These are phyloP conservation scores for Podaxis sp. DNA, from an alignment of 768 basidiomycete species.

Conservation along the genomic window DNA sequence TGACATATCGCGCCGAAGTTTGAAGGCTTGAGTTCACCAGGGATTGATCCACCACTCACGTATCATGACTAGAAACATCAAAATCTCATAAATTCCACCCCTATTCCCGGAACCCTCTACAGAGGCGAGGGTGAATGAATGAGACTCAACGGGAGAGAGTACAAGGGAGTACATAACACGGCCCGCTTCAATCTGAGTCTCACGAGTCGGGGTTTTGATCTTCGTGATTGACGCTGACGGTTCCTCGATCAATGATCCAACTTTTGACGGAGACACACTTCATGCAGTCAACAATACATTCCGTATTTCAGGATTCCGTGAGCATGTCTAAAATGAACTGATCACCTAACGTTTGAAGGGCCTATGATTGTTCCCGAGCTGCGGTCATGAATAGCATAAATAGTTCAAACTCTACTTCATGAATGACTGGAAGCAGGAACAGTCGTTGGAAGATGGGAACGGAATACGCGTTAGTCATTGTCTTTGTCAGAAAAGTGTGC, in stretches of 20 bases:
- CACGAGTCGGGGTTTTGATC: neutral
- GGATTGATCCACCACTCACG: constrained; percentile 11
- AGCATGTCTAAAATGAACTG: too few species aligned
- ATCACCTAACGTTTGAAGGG: too few species aligned
- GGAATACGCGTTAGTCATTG: too few species aligned
- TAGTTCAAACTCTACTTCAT: too few species aligned
- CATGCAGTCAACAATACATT: too few species aligned
- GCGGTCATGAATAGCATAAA: too few species aligned
- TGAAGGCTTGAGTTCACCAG: neutral
- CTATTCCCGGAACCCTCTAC: neutral
- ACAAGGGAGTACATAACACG: neutral
- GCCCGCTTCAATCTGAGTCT: neutral
- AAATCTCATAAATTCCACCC: neutral
- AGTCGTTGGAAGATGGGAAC: too few species aligned
- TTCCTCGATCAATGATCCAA: neutral
- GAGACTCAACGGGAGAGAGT: neutral
- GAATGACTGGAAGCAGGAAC: too few species aligned
- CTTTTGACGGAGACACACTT: neutral
- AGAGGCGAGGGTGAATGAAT: neutral
- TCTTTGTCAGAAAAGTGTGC: too few species aligned
- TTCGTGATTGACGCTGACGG: constrained; percentile 4
- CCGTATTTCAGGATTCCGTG: too few species aligned
- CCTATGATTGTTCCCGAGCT: too few species aligned
- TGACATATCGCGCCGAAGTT: neutral
- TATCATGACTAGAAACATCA: constrained; percentile 9